Base-by-base conservation (phyloP, 169 alveolate genomes). In the Eimeria acervulina region DNA sequence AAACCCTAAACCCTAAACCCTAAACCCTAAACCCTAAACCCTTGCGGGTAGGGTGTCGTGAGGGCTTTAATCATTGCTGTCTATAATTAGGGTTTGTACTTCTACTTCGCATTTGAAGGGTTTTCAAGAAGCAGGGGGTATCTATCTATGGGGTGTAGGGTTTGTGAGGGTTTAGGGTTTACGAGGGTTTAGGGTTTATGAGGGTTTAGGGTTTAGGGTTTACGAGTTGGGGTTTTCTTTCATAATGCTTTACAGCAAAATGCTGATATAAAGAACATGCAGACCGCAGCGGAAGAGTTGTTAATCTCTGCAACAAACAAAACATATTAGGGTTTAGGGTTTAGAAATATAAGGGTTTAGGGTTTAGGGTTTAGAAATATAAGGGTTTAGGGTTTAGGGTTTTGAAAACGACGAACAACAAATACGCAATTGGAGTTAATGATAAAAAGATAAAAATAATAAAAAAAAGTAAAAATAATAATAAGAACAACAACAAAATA, bases 201-300 rank as follows among this genome's bases (percentile, higher is more conserved):
- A 63, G 74, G 74, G 74, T 63, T 63, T 63, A 63, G 74, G 74
- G 74, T 63, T 63, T 63, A 63, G 74, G 74, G 74, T 63, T 63
- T 63, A 63, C 74, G 12, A 63, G 74, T 13, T 28, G 74, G 21
- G 74, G 55, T 12, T 47, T 47, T 12, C 55, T 47, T 12, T 47
- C 55, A 47, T 47, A 47, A 47, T 47, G 33, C 28, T 63, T 47
- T 28, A 59, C 26, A 31, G 81, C 94, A n/a, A 66, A 59, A 59
- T 88, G 94, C 83, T 88, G 94, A 61, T 88, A 88, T 21, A 88
- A 81, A n/a, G 66, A 47, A 40, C 94, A 88, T 1, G 94, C 94
- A 5, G 94, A 88, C 33, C 84, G 55, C 47, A 88, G 84, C 28
- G 94, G 94, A 15, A 88, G 84, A 3, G 94, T 88, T 81, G 94